phyloP scores from a whole-genome alignment of 805 yeast species.

The Monosporozyma siamensis region DNA sequence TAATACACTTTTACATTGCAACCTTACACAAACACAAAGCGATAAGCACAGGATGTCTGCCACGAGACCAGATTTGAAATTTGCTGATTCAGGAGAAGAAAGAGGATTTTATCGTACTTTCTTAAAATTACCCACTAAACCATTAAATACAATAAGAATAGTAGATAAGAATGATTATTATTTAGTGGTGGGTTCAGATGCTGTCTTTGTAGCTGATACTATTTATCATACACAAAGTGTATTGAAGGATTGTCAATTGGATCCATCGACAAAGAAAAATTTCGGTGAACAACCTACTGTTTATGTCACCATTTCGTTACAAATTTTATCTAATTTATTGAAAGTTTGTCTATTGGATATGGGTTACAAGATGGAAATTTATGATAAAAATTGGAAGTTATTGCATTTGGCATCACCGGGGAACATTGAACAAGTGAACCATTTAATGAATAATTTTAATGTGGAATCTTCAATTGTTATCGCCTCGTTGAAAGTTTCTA shows the following conservation, averaged over 20 bases:
- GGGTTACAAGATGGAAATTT: conserved; percentile 74
- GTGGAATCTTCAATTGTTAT: conserved; percentile 46
- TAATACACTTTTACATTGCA: too few relatives aligned
- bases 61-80: conserved; percentile 48
- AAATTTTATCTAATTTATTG: conserved; percentile 58
- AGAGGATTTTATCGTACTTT: conserved; percentile 41
- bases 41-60: conserved; percentile 22
- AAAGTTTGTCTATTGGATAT: conserved; percentile 58
- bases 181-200: conserved; percentile 66
- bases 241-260: conserved; percentile 42
- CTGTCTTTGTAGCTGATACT: conserved; percentile 69
- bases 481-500: conserved; percentile 32
- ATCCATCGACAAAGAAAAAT: conserved; percentile 33
- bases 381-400: conserved; percentile 54
- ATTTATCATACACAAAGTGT: conserved; percentile 81
- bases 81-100: conserved; percentile 44
- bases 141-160: conserved; percentile 49
- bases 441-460: conserved; percentile 43
- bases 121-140: conserved; percentile 40
- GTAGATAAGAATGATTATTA: conserved; percentile 79
- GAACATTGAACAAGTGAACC: conserved; percentile 69
- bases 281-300: conserved; percentile 20
- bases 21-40: not conserved
- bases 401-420: conserved; percentile 77
- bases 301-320: conserved; percentile 70